A percentile compares a stretch with the other conserved stretches of the same genome.
phyloP scores from a whole-genome alignment of 2,329 filamentous ascomycete species.

The Amesomyces nigricolor region DNA sequence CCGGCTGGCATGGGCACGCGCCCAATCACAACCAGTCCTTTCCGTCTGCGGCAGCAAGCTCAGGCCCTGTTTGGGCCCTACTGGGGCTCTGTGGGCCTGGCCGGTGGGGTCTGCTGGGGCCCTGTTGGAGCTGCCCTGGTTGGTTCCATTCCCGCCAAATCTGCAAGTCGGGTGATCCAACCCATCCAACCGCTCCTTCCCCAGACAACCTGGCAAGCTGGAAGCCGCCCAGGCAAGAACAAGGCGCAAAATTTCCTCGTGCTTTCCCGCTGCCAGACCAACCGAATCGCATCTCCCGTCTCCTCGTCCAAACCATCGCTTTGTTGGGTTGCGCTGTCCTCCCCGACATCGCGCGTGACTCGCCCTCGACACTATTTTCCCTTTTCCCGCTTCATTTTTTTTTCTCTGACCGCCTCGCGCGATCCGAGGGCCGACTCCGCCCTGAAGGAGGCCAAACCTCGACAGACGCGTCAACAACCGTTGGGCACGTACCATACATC shows the following conservation, averaged over 20 bases:
- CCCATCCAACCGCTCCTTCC: slow-evolving; percentile 19
- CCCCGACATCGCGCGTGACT: not conserved
- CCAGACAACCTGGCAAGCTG: slow-evolving; percentile 15
- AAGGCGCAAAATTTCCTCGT: slow-evolving; percentile 25
- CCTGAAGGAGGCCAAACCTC: no score
- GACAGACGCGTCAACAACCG: not conserved
- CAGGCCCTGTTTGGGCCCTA: slow-evolving; percentile 16
- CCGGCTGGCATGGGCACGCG: slow-evolving; percentile 8
- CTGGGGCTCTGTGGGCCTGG: no score
- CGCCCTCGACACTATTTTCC: not conserved
- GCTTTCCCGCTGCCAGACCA: slow-evolving; percentile 11
- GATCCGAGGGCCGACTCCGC: no score
- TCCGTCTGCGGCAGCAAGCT: slow-evolving; percentile 15
- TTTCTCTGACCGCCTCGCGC: no score
- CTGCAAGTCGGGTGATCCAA: slow-evolving; percentile 27
- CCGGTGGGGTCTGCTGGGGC: no score
- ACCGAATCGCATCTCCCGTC: not conserved
- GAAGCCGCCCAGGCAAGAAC: slow-evolving; percentile 11
- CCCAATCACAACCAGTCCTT: slow-evolving; percentile 13
- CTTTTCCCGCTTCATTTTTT: not conserved
- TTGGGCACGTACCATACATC: slow-evolving; percentile 6
- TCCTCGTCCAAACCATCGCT: not conserved
- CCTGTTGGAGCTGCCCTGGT: slow-evolving; percentile 4
- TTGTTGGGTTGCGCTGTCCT: no score
- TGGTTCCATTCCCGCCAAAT: slow-evolving; percentile 16